phyloP scores from a whole-genome alignment of 1,139 yeast genomes.

The Yamadazyma pseudoaaseri region DNA sequence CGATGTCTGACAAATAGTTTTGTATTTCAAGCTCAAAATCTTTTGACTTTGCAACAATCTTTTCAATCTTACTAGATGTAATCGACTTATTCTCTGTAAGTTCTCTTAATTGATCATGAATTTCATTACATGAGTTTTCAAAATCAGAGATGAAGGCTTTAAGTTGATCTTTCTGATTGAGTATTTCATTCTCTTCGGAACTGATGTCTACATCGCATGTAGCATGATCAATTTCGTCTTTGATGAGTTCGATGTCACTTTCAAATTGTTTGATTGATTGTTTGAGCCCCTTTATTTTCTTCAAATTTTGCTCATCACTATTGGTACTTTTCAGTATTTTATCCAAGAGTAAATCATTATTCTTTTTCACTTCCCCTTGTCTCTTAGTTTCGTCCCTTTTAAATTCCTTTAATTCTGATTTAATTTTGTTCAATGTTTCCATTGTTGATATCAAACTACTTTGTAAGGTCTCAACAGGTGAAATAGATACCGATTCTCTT shows the following conservation, averaged over 20 bases:
- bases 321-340: conserved; percentile 40
- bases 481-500: conserved; percentile 19
- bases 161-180: conserved; percentile 22
- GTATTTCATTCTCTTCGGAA: conserved; percentile 17
- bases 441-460: conserved; percentile 62
- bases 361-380: conserved; percentile 50
- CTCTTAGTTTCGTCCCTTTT: conserved; percentile 64
- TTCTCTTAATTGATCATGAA: conserved; percentile 22
- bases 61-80: conserved; percentile 24
- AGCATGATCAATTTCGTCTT: conserved; percentile 18
- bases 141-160: conserved; percentile 24
- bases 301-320: conserved; percentile 25
- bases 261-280: conserved; percentile 44
- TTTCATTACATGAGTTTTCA: conserved; percentile 25
- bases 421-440: conserved; percentile 51
- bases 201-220: conserved; percentile 13
- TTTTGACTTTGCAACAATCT: conserved; percentile 25
- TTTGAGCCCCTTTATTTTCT: conserved; percentile 42
- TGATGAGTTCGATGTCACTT: conserved; percentile 30
- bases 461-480: conserved; percentile 61
- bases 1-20: conserved; percentile 18
- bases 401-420: conserved; percentile 52
- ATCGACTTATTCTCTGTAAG: conserved; percentile 23
- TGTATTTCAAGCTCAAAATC: conserved; percentile 28
- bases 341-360: conserved; percentile 54